Conservation (phyloP, 345 rosid genomes). For the Gynandropsis gynandra region DNA sequence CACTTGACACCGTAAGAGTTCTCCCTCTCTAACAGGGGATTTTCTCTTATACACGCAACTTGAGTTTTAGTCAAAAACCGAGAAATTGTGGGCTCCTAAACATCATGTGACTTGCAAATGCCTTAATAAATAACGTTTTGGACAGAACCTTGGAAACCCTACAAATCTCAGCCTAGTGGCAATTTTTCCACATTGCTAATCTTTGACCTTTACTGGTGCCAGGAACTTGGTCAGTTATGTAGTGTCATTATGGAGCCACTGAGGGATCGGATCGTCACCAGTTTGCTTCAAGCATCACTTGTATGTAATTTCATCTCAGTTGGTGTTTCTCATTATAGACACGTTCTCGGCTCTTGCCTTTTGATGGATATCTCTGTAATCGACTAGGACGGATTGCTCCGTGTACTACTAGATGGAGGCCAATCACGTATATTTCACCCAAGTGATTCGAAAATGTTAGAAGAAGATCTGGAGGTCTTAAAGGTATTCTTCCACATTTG, state of each 20-base stretch:
- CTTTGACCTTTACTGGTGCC: slow-evolving; percentile 27
- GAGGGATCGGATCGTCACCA: slow-evolving; percentile 86
- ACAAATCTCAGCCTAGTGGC: background rate
- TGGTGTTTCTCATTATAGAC: background rate
- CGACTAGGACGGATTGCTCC: slow-evolving; percentile 78
- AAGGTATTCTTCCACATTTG: slow-evolving; percentile 43
- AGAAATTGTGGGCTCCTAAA: no score
- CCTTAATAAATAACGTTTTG: no score
- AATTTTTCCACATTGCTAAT: slow-evolving; percentile 16
- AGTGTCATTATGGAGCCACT: slow-evolving; percentile 73
- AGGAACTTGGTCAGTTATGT: slow-evolving; percentile 88
- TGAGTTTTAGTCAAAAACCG: background rate
- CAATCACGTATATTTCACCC: slow-evolving; percentile 56
- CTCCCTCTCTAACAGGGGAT: background rate
- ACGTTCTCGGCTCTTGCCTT: slow-evolving; percentile 16
- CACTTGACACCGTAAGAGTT: slow-evolving; percentile 65
- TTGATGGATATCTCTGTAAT: slow-evolving; percentile 8
- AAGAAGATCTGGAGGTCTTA: slow-evolving; percentile 79
- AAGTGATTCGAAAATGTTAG: slow-evolving; percentile 65
- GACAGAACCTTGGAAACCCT: no score
- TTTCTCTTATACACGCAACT: no score
- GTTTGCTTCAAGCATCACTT: slow-evolving; percentile 93
- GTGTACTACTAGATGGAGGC: slow-evolving; percentile 88
- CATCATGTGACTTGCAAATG: no score
- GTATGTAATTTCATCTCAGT: slow-evolving; percentile 37